phyloP scores from a whole-genome alignment of 225 moss, liverwort and hornwort species.

The Polytrichum formosum region DNA sequence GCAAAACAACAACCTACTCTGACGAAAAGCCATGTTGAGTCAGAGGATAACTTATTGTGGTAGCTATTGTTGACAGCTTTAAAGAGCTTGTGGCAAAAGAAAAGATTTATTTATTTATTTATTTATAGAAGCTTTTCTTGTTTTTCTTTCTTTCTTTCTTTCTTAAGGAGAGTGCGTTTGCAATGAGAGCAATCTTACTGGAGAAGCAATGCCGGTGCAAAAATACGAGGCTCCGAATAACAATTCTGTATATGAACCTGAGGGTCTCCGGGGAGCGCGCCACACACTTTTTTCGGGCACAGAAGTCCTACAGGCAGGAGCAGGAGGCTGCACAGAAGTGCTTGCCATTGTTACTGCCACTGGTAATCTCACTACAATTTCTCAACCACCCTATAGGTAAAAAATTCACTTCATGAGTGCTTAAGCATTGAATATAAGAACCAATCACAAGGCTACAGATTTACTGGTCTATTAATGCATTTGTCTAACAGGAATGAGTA shows the following conservation, averaged over 20 bases:
- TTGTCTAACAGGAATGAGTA: conserved; percentile 42
- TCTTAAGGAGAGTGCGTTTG: conserved; percentile 50
- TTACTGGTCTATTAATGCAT: neutral
- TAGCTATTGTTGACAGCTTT: neutral
- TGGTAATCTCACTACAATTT: conserved; percentile 19
- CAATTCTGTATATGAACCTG: conserved; percentile 31
- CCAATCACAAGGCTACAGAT: neutral
- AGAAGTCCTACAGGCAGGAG: conserved; percentile 51
- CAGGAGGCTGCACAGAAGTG: conserved; percentile 23
- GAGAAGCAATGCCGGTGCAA: conserved; percentile 62
- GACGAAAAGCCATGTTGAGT: no score
- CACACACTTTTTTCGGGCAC: conserved; percentile 63
- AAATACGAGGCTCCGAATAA: conserved; percentile 35
- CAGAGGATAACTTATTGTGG: neutral
- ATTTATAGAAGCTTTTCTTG: neutral
- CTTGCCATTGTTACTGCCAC: conserved; percentile 54
- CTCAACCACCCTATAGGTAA: no score
- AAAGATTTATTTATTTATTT: no score
- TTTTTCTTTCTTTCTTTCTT: no score
- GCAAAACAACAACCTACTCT: no score
- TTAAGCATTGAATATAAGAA: no score
- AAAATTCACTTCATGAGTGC: no score
- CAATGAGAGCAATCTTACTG: conserved; percentile 59
- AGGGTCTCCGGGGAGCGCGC: conserved; percentile 32
- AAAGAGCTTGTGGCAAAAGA: no score